These are phyloP conservation scores for Conticribra weissflogii DNA, from an alignment of 108 stramenopile species.

Conservation along the genomic window DNA sequence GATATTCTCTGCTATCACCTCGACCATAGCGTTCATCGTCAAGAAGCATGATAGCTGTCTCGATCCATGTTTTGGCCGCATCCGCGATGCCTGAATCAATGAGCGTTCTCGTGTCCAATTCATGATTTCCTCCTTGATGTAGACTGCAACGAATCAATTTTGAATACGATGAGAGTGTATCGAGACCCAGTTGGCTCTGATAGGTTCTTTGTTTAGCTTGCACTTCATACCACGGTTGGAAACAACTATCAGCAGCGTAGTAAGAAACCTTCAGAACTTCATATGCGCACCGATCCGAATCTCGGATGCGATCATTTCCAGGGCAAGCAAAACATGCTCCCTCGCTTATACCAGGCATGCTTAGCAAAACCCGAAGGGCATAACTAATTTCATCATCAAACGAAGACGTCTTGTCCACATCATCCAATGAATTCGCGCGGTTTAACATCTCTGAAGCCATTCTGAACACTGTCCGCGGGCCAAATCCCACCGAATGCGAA, in stretches of 20 bases:
- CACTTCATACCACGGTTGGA: slow-evolving; percentile 22
- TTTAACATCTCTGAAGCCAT: slow-evolving; percentile 36
- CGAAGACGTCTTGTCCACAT: neutral
- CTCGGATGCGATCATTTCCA: slow-evolving; percentile 1
- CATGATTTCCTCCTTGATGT: slow-evolving; percentile 4
- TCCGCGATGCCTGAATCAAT: slow-evolving; percentile 24
- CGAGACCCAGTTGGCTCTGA: slow-evolving; percentile 19
- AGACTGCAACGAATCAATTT: slow-evolving; percentile 35
- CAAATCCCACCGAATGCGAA: slow-evolving; percentile 11
- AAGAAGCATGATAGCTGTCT: slow-evolving; percentile 39
- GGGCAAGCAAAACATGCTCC: slow-evolving; percentile 25
- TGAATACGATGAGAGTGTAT: slow-evolving; percentile 28
- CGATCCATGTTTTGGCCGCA: slow-evolving; percentile 40
- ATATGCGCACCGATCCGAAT: slow-evolving; percentile 21
- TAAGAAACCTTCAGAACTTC: slow-evolving; percentile 33
- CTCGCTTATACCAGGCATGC: slow-evolving; percentile 12
- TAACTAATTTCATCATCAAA: slow-evolving; percentile 28
- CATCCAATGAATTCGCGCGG: slow-evolving; percentile 2
- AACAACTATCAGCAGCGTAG: slow-evolving; percentile 20
- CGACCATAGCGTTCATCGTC: slow-evolving; percentile 18
- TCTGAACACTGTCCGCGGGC: slow-evolving; percentile 36
- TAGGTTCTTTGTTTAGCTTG: too few relatives aligned
- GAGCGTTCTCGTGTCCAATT: neutral
- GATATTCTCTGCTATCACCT: slow-evolving; percentile 1
- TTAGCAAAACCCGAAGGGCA: slow-evolving; percentile 27